These are phyloP conservation scores for Chrysanthemum lavandulifolium DNA, from an alignment of 129 eudicot species.

Conservation along the genomic window DNA sequence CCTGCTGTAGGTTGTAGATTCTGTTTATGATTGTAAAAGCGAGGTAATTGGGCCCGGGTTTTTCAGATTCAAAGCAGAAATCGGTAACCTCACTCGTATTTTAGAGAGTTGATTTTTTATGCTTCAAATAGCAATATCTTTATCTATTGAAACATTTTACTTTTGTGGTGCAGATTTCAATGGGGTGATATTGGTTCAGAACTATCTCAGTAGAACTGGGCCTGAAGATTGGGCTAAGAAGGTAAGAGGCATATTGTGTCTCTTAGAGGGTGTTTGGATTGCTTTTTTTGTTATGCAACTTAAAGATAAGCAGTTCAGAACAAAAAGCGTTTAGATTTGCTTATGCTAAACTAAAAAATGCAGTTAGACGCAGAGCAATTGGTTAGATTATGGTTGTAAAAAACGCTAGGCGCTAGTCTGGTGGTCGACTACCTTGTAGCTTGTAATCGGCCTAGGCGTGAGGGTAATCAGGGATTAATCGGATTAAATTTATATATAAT, in stretches of 20 bases:
- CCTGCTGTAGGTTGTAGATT: slow-evolving; percentile 82
- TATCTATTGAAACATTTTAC: neutral
- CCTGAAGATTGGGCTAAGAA: slow-evolving; percentile 84
- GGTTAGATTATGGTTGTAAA: too few relatives aligned
- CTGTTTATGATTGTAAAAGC: slow-evolving; percentile 95
- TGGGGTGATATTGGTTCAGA: slow-evolving; percentile 88
- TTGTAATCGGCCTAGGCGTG: too few relatives aligned
- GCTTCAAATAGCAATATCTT: neutral
- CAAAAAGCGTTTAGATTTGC: too few relatives aligned
- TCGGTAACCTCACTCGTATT: slow-evolving; percentile 44
- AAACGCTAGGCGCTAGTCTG: too few relatives aligned
- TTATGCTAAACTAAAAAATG: too few relatives aligned
- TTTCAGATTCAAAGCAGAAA: slow-evolving; percentile 96
- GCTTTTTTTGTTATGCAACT: neutral
- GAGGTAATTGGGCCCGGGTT: slow-evolving; percentile 99
- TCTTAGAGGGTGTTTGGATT: neutral
- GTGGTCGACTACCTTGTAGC: too few relatives aligned
- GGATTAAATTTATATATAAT: too few relatives aligned
- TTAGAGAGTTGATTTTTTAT: neutral
- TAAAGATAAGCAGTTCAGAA: too few relatives aligned
- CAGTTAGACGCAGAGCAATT: too few relatives aligned
- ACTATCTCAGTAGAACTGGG: slow-evolving; percentile 73
- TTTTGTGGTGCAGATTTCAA: slow-evolving; percentile 67
- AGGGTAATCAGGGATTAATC: too few relatives aligned
- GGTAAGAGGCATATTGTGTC: slow-evolving; percentile 40